Conservation (phyloP, 208 protist genomes). For the Angomonas deanei region DNA sequence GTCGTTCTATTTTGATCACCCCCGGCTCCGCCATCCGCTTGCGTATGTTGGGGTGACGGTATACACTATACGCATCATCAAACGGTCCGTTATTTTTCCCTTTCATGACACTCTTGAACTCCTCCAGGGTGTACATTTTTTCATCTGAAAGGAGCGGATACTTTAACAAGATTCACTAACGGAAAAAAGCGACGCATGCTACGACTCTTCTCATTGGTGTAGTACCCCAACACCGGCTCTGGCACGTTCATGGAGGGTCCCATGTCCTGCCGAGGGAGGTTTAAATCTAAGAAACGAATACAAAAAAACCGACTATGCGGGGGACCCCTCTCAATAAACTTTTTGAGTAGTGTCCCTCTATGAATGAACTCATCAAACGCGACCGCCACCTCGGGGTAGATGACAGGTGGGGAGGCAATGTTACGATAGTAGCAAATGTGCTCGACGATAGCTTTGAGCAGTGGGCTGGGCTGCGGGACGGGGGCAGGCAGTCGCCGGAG, state of each 20-base stretch:
- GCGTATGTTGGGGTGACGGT: conserved; percentile 37
- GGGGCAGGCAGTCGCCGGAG: conserved; percentile 3
- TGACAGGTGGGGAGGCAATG: conserved; percentile 16
- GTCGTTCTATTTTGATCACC: conserved; percentile 27
- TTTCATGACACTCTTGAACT: too few species aligned
- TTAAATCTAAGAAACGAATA: conserved; percentile 50
- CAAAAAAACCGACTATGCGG: conserved; percentile 59
- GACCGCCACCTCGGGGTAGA: conserved; percentile 53
- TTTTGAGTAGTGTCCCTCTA: conserved; percentile 39
- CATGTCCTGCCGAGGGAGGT: background rate
- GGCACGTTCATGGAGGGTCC: conserved; percentile 5
- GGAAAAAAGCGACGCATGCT: conserved; percentile 58
- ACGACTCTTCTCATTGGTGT: conserved; percentile 22
- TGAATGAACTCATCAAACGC: conserved; percentile 65
- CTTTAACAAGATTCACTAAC: conserved; percentile 37
- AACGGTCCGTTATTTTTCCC: too few species aligned
- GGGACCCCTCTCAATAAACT: conserved; percentile 40
- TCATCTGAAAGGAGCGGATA: conserved; percentile 24
- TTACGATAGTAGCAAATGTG: conserved; percentile 36
- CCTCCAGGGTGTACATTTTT: background rate
- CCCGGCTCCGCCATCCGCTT: conserved; percentile 30
- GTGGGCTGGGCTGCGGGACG: conserved; percentile 22
- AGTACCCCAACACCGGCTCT: conserved; percentile 48
- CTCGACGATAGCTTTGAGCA: conserved; percentile 39
- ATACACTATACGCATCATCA: background rate